These are phyloP conservation scores for Cystobasidium onofrii DNA, from an alignment of 768 basidiomycete genomes.

Conservation along the genomic window DNA sequence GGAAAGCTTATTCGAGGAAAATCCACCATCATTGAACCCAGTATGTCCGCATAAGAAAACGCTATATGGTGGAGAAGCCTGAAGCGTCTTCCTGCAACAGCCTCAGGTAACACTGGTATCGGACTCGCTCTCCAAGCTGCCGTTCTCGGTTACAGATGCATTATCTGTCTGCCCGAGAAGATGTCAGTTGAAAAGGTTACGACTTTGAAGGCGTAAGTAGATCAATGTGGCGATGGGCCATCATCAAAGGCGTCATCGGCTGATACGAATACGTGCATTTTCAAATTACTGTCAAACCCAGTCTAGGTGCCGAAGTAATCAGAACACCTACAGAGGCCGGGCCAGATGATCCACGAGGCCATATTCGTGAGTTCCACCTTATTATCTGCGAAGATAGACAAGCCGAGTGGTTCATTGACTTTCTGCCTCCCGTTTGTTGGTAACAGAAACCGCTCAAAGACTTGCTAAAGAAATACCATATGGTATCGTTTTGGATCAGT, in stretches of 20 bases:
- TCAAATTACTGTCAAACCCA: background rate
- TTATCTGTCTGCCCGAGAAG: conserved; percentile 63
- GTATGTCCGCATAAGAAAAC: conserved; percentile 35
- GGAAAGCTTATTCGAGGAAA: conserved; percentile 76
- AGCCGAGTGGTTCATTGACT: no score
- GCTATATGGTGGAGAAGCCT: background rate
- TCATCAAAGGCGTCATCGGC: background rate
- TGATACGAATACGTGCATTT: background rate
- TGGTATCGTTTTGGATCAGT: conserved; percentile 89
- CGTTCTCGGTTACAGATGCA: conserved; percentile 60
- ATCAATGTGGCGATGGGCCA: background rate
- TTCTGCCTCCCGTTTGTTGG: no score
- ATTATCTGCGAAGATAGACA: no score
- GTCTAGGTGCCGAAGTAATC: conserved; percentile 71
- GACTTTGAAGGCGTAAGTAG: conserved; percentile 68
- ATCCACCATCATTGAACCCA: conserved; percentile 90
- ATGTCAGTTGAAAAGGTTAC: conserved; percentile 97
- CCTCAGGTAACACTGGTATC: conserved; percentile 47
- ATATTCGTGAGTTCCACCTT: conserved; percentile 52
- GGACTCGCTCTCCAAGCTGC: conserved; percentile 88
- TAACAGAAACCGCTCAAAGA: conserved; percentile 68
- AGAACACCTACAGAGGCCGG: conserved; percentile 84
- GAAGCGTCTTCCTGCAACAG: background rate
- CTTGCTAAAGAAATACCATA: conserved; percentile 69
- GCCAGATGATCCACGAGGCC: conserved; percentile 80